phyloP scores from a whole-genome alignment of 139 green algal species.

The Tetraselmis striata region DNA sequence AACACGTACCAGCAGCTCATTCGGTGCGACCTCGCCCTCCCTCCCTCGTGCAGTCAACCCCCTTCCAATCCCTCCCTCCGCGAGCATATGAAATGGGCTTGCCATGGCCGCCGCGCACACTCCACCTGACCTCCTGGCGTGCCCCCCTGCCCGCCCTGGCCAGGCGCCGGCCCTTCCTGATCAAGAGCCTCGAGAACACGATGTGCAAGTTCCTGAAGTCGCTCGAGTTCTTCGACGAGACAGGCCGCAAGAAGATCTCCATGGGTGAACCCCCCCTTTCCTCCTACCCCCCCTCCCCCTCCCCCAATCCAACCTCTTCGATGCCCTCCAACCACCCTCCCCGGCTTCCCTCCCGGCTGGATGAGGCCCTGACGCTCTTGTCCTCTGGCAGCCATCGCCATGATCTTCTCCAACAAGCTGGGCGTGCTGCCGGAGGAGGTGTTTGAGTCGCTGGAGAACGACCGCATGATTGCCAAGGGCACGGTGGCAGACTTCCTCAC shows the following conservation, averaged over 20 bases:
- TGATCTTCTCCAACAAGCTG: constrained; percentile 66
- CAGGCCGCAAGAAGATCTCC: constrained; percentile 62
- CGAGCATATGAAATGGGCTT: background rate
- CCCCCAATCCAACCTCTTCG: background rate
- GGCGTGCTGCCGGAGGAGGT: constrained; percentile 71
- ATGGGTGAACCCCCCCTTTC: constrained; percentile 43
- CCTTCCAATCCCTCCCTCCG: too few species aligned
- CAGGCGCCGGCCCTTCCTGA: constrained; percentile 88
- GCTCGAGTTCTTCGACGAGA: constrained; percentile 83
- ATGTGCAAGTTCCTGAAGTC: constrained; percentile 80
- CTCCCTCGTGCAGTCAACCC: too few species aligned
- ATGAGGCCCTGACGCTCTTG: constrained; percentile 15
- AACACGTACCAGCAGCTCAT: constrained; percentile 80
- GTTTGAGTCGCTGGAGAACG: constrained; percentile 68
- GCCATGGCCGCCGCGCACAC: too few species aligned
- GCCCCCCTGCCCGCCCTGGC: background rate
- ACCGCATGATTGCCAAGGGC: constrained; percentile 84
- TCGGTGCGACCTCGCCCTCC: constrained; percentile 19
- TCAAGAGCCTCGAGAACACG: constrained; percentile 87
- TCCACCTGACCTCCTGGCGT: background rate
- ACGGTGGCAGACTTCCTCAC: constrained; percentile 77
- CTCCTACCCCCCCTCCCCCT: constrained; percentile 6
- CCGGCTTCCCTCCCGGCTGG: constrained; percentile 9
- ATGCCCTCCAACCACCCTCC: background rate
- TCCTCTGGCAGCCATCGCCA: constrained; percentile 48